A percentile compares a stretch with the other conserved stretches of the same genome.
Conservation (phyloP, 2,329 filamentous ascomycete species). For the Neofusicoccum sp. region DNA sequence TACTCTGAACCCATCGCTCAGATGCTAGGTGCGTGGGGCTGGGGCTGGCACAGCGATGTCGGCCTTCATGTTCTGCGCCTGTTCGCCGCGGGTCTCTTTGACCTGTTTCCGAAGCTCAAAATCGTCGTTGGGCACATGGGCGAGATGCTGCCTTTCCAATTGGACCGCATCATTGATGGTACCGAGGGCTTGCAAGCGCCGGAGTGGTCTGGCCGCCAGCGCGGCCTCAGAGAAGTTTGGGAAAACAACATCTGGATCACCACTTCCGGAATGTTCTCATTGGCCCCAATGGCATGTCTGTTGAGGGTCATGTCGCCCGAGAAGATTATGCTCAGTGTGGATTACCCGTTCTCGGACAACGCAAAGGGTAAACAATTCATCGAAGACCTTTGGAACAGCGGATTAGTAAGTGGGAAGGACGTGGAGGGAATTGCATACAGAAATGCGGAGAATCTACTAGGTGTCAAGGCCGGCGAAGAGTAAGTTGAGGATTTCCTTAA, state of each 20-base stretch:
- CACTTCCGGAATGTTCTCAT: slow-evolving; percentile 43
- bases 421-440: slow-evolving; percentile 50
- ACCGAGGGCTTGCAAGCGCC: slow-evolving; percentile 45
- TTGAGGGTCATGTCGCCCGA: slow-evolving; percentile 41
- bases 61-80: slow-evolving; percentile 47
- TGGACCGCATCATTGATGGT: slow-evolving; percentile 40
- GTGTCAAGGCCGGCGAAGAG: slow-evolving; percentile 6
- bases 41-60: slow-evolving; percentile 53
- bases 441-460: slow-evolving; percentile 47
- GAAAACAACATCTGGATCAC: slow-evolving; percentile 44
- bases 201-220: slow-evolving; percentile 11
- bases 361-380: slow-evolving; percentile 50
- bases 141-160: slow-evolving; percentile 46
- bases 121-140: slow-evolving; percentile 47
- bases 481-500: too few relatives aligned
- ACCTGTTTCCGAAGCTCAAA: slow-evolving; percentile 42
- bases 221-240: slow-evolving; percentile 39
- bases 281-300: slow-evolving; percentile 48
- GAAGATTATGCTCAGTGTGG: slow-evolving; percentile 44
- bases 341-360: slow-evolving; percentile 45
- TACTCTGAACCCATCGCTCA: slow-evolving; percentile 29
- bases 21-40: slow-evolving; percentile 43
- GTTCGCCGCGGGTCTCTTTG: slow-evolving; percentile 44
- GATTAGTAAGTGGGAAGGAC: slow-evolving; percentile 49
- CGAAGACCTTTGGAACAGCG: slow-evolving; percentile 49